Conservation (phyloP, 2,329 filamentous ascomycete species). For the Xylaria hypoxylon region DNA sequence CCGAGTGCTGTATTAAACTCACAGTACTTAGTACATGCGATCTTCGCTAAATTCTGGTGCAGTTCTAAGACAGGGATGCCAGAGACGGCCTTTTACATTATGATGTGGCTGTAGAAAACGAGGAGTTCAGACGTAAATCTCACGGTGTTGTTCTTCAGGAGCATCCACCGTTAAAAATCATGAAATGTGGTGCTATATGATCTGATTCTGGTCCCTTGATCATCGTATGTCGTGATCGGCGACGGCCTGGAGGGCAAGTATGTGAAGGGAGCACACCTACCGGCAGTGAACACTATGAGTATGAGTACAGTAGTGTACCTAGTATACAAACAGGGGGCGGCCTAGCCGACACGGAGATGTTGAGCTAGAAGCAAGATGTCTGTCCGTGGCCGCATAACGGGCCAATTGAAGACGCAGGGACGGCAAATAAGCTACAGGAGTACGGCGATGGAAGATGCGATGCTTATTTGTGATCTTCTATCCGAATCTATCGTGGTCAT, state of each 20-base stretch:
- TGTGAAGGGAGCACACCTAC: slow-evolving; percentile 8
- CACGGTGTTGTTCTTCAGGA: slow-evolving; percentile 9
- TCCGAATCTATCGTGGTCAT: not conserved
- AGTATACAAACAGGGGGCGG: slow-evolving; percentile 15
- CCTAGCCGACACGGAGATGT: slow-evolving; percentile 15
- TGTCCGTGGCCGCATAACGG: slow-evolving; percentile 15
- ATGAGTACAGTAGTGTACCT: not conserved
- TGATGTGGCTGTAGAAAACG: not conserved
- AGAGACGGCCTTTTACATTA: not conserved
- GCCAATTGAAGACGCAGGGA: not conserved
- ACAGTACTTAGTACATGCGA: not conserved
- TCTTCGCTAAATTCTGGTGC: slow-evolving; percentile 17
- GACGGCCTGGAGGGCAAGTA: slow-evolving; percentile 5
- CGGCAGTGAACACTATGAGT: not conserved
- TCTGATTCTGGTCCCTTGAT: slow-evolving; percentile 25
- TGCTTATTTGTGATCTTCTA: not conserved
- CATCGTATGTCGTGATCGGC: slow-evolving; percentile 29
- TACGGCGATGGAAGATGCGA: slow-evolving; percentile 11
- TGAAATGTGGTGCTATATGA: slow-evolving; percentile 34
- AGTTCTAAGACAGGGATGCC: slow-evolving; percentile 11
- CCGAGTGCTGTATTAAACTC: slow-evolving; percentile 24
- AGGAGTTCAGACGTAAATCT: not conserved
- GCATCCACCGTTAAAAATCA: slow-evolving; percentile 3
- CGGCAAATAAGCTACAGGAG: slow-evolving; percentile 8
- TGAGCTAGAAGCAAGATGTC: slow-evolving; percentile 21